phyloP scores from a whole-genome alignment of 2,329 filamentous ascomycete genomes.

The Colletotrichum sp. region DNA sequence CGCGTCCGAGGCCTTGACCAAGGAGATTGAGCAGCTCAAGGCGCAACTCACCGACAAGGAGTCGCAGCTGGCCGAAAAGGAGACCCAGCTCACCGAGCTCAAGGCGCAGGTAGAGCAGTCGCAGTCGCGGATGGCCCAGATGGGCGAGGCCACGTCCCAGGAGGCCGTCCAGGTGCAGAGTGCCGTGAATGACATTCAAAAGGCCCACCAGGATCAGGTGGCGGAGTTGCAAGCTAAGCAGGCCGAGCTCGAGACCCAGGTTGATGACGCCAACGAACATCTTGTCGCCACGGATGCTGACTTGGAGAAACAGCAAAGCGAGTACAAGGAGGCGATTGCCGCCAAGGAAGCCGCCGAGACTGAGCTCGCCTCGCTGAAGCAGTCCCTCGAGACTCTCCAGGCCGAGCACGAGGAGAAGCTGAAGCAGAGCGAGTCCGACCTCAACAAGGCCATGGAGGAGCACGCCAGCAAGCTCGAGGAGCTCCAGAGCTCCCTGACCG shows the following conservation, averaged over 20 bases:
- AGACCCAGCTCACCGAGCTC: conserved; percentile 61
- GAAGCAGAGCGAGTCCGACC: conserved; percentile 39
- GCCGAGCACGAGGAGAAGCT: conserved; percentile 43
- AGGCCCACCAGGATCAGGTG: conserved; percentile 47
- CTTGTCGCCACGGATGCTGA: conserved; percentile 56
- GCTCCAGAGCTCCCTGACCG: conserved; percentile 52
- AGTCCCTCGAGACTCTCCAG: conserved; percentile 52
- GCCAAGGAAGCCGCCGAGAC: conserved; percentile 53
- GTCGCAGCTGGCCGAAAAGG: conserved; percentile 60
- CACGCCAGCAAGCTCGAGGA: conserved; percentile 54
- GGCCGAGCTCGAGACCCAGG: conserved; percentile 48
- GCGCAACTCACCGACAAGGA: conserved; percentile 63
- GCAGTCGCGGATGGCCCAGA: conserved; percentile 59
- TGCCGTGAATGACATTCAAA: conserved; percentile 12
- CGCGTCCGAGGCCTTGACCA: conserved; percentile 47
- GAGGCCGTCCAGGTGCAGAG: conserved; percentile 41
- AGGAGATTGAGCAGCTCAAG: conserved; percentile 66
- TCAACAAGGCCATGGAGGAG: conserved; percentile 47
- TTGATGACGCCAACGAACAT: conserved; percentile 54
- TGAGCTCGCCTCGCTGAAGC: conserved; percentile 54
- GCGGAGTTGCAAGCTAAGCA: conserved; percentile 56
- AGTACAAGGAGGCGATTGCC: conserved; percentile 52
- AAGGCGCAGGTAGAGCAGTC: conserved; percentile 61
- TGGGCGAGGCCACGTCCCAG: conserved; percentile 55
- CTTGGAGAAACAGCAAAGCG: conserved; percentile 53